These are phyloP conservation scores for Alternaria postmessia DNA, from an alignment of 2,329 filamentous ascomycete species.

Conservation along the genomic window DNA sequence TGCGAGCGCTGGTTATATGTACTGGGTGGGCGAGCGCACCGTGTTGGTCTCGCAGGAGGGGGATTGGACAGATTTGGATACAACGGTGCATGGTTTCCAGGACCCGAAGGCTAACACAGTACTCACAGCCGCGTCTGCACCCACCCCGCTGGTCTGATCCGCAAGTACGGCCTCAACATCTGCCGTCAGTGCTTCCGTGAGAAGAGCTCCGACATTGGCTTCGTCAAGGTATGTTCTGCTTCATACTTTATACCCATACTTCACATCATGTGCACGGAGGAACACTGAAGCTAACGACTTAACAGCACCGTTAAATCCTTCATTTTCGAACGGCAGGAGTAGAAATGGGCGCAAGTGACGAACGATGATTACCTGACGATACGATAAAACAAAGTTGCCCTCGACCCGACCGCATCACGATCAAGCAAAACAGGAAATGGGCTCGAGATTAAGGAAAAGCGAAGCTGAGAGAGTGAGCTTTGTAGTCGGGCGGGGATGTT, in stretches of 20 bases:
- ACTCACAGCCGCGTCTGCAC: constrained; percentile 78
- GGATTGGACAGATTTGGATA: constrained; percentile 6
- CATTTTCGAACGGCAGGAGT: constrained; percentile 33
- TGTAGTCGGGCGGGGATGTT: constrained; percentile 27
- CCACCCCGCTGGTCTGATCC: constrained; percentile 98
- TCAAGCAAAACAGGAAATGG: constrained; percentile 2
- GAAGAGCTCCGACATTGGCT: constrained; percentile 73
- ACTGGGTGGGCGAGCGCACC: constrained; percentile 27
- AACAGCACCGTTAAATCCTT: constrained; percentile 47
- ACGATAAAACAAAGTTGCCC: constrained; percentile 22
- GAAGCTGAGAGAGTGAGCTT: constrained; percentile 8
- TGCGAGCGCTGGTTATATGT: not conserved
- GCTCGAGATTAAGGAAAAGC: constrained; percentile 2
- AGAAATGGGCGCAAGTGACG: constrained; percentile 39
- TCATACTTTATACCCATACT: not conserved
- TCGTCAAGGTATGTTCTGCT: constrained; percentile 65
- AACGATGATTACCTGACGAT: constrained; percentile 42
- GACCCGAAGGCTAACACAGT: constrained; percentile 37
- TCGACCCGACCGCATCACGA: constrained; percentile 19
- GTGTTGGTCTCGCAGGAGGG: constrained; percentile 13
- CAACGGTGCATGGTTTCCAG: constrained; percentile 4
- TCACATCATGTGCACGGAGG: not conserved
- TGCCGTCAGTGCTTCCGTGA: constrained; percentile 77
- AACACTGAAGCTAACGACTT: constrained; percentile 18
- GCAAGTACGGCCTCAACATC: constrained; percentile 97